Base-by-base conservation (phyloP, 1,139 yeast genomes). In the Debaryomyces subglobosus region DNA sequence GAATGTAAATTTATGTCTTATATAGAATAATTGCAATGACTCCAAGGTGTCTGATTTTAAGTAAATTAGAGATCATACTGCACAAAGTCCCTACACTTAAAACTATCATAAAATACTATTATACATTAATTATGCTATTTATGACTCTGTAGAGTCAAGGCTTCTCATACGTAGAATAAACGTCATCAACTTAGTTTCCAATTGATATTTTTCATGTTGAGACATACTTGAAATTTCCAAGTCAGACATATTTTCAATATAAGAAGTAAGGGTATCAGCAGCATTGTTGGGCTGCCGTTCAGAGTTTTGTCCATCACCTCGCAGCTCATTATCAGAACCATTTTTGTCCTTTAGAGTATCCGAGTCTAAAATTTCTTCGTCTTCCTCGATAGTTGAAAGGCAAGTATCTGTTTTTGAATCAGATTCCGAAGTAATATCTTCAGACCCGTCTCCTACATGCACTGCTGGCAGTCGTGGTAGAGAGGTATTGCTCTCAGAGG, bases 111-210 rank as follows among this genome's bases (percentile, higher is more conserved):
- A 36, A 43, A 25, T 35, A 39, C 43, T 40, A 40, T 32, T 8
- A 7, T 43, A 47, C 48, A 44, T 20, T 46, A 46, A 42, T 12
- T 44, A 47, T 39, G 36, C 43, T 37, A 45, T 13, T 42, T 32
- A 34, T 13, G 40, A 20, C 25, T 32, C 24, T 18, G n/a, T 29
- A 6, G 48, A 21, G 27, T 18, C 25, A n/a, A 39, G 12, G 16
- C 41, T 51, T 43, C 74, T 62, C 59, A 72, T 60, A 32, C 68
- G 64, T 30, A 71, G 54, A 67, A 72, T 69, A 44, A 72, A 64
- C 41, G 58, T 49, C 56, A 72, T 58, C 48, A 73, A 53, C 32
- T 61, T 56, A 0, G 75, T 65, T 51, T 74, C 78, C 47, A 73
- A 53, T 4, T 62, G 56, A 47, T 58, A 60, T 44, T 53, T 59